A percentile compares a stretch with the other conserved stretches of the same genome.
Conservation (phyloP, 495 filamentous ascomycete genomes). For the Trichoderma orchidacearum region DNA sequence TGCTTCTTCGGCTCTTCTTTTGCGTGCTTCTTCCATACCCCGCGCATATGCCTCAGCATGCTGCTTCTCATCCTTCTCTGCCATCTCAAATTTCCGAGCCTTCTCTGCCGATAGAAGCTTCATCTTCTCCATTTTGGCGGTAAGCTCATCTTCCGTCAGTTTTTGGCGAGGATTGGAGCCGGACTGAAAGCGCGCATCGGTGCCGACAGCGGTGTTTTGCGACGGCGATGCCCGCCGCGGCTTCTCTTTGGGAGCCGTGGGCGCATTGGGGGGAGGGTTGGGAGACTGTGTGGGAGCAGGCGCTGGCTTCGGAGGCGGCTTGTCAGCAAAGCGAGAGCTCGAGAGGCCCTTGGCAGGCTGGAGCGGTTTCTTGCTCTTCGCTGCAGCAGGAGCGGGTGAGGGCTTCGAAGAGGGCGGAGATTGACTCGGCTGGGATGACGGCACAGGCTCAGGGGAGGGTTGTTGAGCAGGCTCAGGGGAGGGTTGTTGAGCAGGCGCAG, state of each 20-base stretch:
- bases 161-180: constrained; percentile 36
- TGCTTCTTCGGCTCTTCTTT: constrained; percentile 28
- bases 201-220: constrained; percentile 16
- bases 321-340: background rate
- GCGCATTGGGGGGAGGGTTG: background rate
- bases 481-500: background rate
- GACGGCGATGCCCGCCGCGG: background rate
- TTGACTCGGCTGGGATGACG: background rate
- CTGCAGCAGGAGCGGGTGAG: background rate
- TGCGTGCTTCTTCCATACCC: constrained; percentile 34
- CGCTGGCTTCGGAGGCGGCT: constrained; percentile 3
- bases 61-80: constrained; percentile 34
- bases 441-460: background rate
- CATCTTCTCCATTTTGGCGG: constrained; percentile 36
- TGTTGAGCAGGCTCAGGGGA: background rate
- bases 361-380: background rate
- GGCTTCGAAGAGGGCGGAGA: constrained; percentile 1
- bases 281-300: constrained; percentile 2
- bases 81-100: constrained; percentile 34
- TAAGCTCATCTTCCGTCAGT: constrained; percentile 37
- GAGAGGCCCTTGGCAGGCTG: constrained; percentile 1
- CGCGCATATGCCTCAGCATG: constrained; percentile 36
- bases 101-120: constrained; percentile 30
- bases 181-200: constrained; percentile 22
- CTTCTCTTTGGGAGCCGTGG: constrained; percentile 3